phyloP scores from a whole-genome alignment of 2,329 filamentous ascomycete species.

The Fusarium pseudograminearum region DNA sequence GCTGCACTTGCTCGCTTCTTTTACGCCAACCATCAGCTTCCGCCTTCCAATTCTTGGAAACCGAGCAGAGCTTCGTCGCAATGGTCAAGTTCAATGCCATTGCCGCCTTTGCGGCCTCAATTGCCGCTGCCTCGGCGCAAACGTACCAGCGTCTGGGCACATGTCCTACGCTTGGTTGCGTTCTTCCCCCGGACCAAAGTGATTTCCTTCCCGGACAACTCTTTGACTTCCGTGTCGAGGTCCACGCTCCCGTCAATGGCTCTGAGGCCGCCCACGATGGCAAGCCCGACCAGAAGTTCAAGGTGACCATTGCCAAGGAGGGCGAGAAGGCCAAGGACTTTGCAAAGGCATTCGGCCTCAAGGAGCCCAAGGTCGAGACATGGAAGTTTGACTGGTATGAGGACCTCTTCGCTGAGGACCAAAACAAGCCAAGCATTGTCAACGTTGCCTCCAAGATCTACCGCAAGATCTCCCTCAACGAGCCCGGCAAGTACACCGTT shows the following conservation, averaged over 20 bases:
- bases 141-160: slow-evolving; percentile 70
- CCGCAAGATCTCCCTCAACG: slow-evolving; percentile 78
- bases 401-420: slow-evolving; percentile 82
- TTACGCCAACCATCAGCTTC: slow-evolving; percentile 17
- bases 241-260: slow-evolving; percentile 84
- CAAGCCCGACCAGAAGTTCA: slow-evolving; percentile 79
- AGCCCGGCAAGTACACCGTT: slow-evolving; percentile 83
- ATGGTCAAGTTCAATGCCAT: slow-evolving; percentile 55
- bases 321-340: slow-evolving; percentile 66
- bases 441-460: slow-evolving; percentile 85
- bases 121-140: slow-evolving; percentile 63
- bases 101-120: slow-evolving; percentile 52
- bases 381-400: slow-evolving; percentile 91
- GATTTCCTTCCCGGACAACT: slow-evolving; percentile 87
- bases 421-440: slow-evolving; percentile 75
- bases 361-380: slow-evolving; percentile 79
- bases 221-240: slow-evolving; percentile 86
- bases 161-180: slow-evolving; percentile 69
- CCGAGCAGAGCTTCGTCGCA: slow-evolving; percentile 21
- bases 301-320: slow-evolving; percentile 77
- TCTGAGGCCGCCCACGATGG: slow-evolving; percentile 79
- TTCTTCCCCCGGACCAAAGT: slow-evolving; percentile 73
- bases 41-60: slow-evolving; percentile 6
- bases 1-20: slow-evolving; percentile 30
- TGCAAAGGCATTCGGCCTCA: slow-evolving; percentile 74